phyloP scores from a whole-genome alignment of 306 rosid species.

The Dicorynia guianensis region DNA sequence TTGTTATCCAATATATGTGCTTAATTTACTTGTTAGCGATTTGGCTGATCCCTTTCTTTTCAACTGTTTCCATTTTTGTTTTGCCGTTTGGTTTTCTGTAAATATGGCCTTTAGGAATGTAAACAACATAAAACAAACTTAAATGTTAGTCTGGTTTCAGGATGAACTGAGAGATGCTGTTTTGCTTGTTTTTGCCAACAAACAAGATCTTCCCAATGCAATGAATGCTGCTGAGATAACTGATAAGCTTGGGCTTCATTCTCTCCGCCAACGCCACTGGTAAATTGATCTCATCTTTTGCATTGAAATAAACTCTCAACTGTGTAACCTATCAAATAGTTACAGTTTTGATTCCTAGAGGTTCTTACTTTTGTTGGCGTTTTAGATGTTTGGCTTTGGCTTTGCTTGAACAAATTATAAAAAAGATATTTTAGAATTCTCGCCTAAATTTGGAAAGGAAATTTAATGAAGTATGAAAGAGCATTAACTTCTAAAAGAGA shows the following conservation, averaged over 20 bases:
- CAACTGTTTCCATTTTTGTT: background rate
- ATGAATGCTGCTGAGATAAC: slow-evolving; percentile 99
- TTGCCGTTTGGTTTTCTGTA: background rate
- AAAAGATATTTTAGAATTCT: slow-evolving; percentile 21
- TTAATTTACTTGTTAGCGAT: too few species aligned
- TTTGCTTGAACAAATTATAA: slow-evolving; percentile 1
- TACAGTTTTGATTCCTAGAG: background rate
- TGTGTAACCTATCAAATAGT: slow-evolving; percentile 3
- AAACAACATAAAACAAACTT: slow-evolving; percentile 9
- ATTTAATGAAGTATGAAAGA: background rate
- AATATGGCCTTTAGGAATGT: slow-evolving; percentile 9
- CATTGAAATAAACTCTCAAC: slow-evolving; percentile 27
- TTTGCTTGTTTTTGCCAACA: slow-evolving; percentile 96
- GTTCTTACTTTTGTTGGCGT: background rate
- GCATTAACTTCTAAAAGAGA: slow-evolving; percentile 5
- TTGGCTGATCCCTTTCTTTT: background rate
- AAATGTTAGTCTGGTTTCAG: slow-evolving; percentile 55
- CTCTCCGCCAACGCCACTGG: slow-evolving; percentile 99
- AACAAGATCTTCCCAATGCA: slow-evolving; percentile 99
- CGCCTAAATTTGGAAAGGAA: slow-evolving; percentile 10
- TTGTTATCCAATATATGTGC: too few species aligned
- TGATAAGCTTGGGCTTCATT: slow-evolving; percentile 96
- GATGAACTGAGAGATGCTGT: slow-evolving; percentile 97
- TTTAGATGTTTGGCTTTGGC: background rate
- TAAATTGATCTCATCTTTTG: slow-evolving; percentile 42